A percentile compares a stretch with the other conserved stretches of the same genome.
These are phyloP conservation scores for Zygosaccharomyces sapae DNA, from an alignment of 1,139 yeast genomes.

Conservation along the genomic window DNA sequence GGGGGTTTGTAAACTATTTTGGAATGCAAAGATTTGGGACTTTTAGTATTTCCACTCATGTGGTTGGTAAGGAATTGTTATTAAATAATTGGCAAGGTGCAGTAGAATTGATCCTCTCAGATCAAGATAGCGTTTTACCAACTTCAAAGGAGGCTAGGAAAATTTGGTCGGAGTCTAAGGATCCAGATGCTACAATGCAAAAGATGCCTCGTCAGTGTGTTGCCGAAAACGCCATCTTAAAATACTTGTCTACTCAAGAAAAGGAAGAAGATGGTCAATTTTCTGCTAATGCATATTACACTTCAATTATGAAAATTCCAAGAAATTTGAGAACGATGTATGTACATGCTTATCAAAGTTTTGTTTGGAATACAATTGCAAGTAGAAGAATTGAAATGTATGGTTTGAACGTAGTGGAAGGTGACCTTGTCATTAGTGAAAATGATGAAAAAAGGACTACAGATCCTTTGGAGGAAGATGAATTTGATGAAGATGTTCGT, in stretches of 20 bases:
- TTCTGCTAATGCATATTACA: conserved; percentile 53
- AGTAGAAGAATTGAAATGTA: conserved; percentile 68
- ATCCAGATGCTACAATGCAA: conserved; percentile 60
- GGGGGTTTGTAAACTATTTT: conserved; percentile 87
- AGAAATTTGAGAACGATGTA: conserved; percentile 90
- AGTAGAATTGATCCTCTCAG: conserved; percentile 70
- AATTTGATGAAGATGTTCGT: conserved; percentile 63
- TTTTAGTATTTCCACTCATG: conserved; percentile 86
- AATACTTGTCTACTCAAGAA: conserved; percentile 48
- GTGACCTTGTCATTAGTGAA: conserved; percentile 69
- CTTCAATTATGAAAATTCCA: conserved; percentile 85
- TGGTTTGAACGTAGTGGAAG: conserved; percentile 69
- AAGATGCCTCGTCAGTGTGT: conserved; percentile 83
- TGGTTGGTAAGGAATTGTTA: conserved; percentile 68
- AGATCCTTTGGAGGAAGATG: conserved; percentile 40
- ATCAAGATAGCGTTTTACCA: conserved; percentile 79
- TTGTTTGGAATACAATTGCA: conserved; percentile 86
- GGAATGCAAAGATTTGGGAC: conserved; percentile 99
- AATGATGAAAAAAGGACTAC: conserved; percentile 22
- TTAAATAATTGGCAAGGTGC: conserved; percentile 76
- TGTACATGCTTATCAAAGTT: conserved; percentile 96
- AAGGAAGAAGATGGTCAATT: conserved; percentile 47
- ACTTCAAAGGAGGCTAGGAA: conserved; percentile 77
- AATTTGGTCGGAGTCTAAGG: conserved; percentile 71
- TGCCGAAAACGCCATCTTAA: conserved; percentile 75